Evolutionary conservation across 148 eudicot genomes (phyloP).

Genomic region (Silene conica): DNA sequence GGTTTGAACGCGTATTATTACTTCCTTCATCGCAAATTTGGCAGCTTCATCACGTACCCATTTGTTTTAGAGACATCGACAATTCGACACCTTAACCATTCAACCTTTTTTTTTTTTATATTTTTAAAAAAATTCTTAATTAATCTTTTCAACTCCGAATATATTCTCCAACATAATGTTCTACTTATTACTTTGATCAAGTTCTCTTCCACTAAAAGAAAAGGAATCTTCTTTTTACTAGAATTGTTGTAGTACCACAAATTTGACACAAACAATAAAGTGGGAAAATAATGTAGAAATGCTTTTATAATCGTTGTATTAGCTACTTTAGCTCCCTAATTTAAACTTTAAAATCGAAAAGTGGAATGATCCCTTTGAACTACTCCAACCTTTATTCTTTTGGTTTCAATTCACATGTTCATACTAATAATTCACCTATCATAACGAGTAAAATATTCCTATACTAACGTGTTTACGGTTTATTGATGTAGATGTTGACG

Average conservation of each 20-base stretch:
- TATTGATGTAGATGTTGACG: too few relatives aligned
- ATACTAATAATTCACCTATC: too few relatives aligned
- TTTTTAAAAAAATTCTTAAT: background rate
- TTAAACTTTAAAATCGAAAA: background rate
- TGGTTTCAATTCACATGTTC: background rate
- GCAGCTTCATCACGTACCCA: background rate
- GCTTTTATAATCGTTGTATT: background rate
- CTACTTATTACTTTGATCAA: background rate
- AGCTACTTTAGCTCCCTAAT: background rate
- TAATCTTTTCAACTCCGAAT: background rate
- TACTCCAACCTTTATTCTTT: background rate
- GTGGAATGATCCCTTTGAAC: background rate
- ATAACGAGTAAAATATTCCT: too few relatives aligned
- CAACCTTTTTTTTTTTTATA: background rate
- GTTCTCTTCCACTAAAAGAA: background rate
- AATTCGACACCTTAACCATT: background rate
- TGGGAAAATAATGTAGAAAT: too few relatives aligned
- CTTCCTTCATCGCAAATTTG: background rate
- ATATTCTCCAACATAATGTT: background rate
- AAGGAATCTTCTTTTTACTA: background rate
- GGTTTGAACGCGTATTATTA: background rate
- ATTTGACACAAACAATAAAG: background rate
- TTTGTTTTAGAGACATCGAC: background rate
- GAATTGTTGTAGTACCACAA: background rate
- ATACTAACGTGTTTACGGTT: too few relatives aligned